Percentiles rank a stretch among this genome's conserved stretches.
These are phyloP conservation scores for Daedaleopsis nitida DNA, from an alignment of 768 basidiomycete genomes.

Conservation along the genomic window DNA sequence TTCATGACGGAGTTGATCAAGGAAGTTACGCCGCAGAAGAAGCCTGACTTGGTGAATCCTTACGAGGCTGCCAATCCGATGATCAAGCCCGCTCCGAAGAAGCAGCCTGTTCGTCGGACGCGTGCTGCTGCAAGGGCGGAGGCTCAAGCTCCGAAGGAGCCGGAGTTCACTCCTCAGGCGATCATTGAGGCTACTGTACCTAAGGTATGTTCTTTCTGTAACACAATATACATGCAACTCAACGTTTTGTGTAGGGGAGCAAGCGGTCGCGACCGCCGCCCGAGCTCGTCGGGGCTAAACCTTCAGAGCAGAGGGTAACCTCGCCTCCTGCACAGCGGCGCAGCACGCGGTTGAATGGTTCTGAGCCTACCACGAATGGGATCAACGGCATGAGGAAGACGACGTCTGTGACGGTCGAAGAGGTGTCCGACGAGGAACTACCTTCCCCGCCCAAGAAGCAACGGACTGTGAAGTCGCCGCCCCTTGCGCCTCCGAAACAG, in stretches of 20 bases:
- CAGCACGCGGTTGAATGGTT: constrained; percentile 25
- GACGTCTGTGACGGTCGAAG: constrained; percentile 33
- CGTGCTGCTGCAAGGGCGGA: constrained; percentile 41
- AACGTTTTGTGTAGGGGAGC: constrained; percentile 55
- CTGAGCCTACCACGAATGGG: constrained; percentile 17
- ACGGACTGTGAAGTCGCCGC: constrained; percentile 37
- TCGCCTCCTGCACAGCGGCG: constrained; percentile 21
- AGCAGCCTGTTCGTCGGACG: constrained; percentile 41
- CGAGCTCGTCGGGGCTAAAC: constrained; percentile 35
- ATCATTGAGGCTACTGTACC: constrained; percentile 81
- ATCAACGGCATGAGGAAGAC: constrained; percentile 3
- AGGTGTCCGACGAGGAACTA: constrained; percentile 41
- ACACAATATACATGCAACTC: neutral
- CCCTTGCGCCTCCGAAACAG: neutral
- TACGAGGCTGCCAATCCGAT: constrained; percentile 76
- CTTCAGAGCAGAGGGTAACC: constrained; percentile 35
- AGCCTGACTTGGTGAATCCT: constrained; percentile 72
- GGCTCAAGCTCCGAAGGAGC: constrained; percentile 25
- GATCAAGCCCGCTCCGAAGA: constrained; percentile 47
- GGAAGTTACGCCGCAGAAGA: constrained; percentile 62
- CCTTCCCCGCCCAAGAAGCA: constrained; percentile 46
- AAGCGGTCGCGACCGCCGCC: constrained; percentile 76
- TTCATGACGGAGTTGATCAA: constrained; percentile 73
- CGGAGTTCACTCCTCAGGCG: constrained; percentile 54
- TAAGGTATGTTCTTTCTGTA: constrained; percentile 46